These are phyloP conservation scores for Tolypocladium cylindrosporum DNA, from an alignment of 2,329 filamentous ascomycete genomes.

Conservation along the genomic window DNA sequence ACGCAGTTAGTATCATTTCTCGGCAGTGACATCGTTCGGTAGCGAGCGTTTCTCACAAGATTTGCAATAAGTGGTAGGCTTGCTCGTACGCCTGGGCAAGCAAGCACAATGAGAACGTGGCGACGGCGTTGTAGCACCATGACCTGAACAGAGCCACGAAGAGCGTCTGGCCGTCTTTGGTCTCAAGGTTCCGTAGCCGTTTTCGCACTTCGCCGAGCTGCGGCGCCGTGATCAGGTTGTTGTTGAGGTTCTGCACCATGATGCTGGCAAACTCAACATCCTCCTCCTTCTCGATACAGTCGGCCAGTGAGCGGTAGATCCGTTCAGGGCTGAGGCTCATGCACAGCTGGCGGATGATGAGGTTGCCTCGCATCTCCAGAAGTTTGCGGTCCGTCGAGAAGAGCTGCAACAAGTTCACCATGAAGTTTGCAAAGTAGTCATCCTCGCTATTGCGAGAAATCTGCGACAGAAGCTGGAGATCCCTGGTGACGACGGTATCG, in stretches of 20 bases:
- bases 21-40: background rate
- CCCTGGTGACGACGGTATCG: constrained; percentile 90
- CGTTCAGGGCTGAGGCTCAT: constrained; percentile 86
- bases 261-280: constrained; percentile 98
- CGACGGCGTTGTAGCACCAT: constrained; percentile 98
- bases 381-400: constrained; percentile 91
- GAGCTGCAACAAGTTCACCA: constrained; percentile 90
- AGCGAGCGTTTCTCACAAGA: constrained; percentile 56
- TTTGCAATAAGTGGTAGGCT: constrained; percentile 89
- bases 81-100: constrained; percentile 97
- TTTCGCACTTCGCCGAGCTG: constrained; percentile 88
- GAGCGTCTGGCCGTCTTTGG: constrained; percentile 88
- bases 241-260: constrained; percentile 99
- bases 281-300: constrained; percentile 95
- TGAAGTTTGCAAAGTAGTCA: constrained; percentile 95
- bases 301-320: constrained; percentile 90
- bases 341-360: constrained; percentile 93
- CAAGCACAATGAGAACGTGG: constrained; percentile 90
- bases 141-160: constrained; percentile 91
- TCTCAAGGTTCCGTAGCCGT: constrained; percentile 80
- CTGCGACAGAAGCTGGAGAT: constrained; percentile 86
- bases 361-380: constrained; percentile 83
- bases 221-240: constrained; percentile 95
- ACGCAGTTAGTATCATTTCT: constrained; percentile 3
- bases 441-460: constrained; percentile 96